phyloP scores from a whole-genome alignment of 2,329 filamentous ascomycete species.

The Fusarium mangiferae region DNA sequence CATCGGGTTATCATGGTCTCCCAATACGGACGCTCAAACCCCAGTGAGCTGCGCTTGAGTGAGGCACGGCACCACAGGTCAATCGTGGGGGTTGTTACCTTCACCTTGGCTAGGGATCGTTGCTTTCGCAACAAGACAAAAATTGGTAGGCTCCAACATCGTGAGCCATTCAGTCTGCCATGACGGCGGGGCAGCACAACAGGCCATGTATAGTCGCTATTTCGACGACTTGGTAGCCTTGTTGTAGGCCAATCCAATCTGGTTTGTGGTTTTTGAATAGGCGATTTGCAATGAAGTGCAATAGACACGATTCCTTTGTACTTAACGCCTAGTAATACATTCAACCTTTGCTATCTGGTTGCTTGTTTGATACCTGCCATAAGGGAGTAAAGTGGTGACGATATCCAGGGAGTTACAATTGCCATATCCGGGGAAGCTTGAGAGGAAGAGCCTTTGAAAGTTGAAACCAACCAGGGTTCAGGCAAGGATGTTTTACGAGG shows the following conservation, averaged over 20 bases:
- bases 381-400: slow-evolving; percentile 26
- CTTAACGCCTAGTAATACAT: neutral
- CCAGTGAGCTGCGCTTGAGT: slow-evolving; percentile 13
- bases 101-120: slow-evolving; percentile 2
- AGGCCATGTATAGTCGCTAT: slow-evolving; percentile 30
- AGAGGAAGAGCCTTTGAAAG: slow-evolving; percentile 28
- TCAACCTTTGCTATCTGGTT: neutral
- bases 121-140: neutral
- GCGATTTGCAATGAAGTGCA: slow-evolving; percentile 19
- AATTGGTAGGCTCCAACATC: slow-evolving; percentile 5
- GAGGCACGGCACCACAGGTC: slow-evolving; percentile 24
- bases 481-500: slow-evolving; percentile 33
- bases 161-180: slow-evolving; percentile 32
- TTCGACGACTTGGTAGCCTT: slow-evolving; percentile 23
- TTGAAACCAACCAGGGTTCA: slow-evolving; percentile 22
- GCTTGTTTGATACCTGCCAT: neutral
- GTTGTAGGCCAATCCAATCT: slow-evolving; percentile 33
- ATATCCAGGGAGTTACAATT: slow-evolving; percentile 10
- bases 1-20: neutral
- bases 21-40: slow-evolving; percentile 10
- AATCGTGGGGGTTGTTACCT: slow-evolving; percentile 21
- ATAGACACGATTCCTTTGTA: neutral
- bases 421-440: slow-evolving; percentile 40
- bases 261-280: slow-evolving; percentile 29
- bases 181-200: slow-evolving; percentile 31